Percentiles rank a stretch among this genome's conserved stretches.
Evolutionary conservation across 176 grass and related monocot species (phyloP).

Genomic region (Phoenix roebelenii): DNA sequence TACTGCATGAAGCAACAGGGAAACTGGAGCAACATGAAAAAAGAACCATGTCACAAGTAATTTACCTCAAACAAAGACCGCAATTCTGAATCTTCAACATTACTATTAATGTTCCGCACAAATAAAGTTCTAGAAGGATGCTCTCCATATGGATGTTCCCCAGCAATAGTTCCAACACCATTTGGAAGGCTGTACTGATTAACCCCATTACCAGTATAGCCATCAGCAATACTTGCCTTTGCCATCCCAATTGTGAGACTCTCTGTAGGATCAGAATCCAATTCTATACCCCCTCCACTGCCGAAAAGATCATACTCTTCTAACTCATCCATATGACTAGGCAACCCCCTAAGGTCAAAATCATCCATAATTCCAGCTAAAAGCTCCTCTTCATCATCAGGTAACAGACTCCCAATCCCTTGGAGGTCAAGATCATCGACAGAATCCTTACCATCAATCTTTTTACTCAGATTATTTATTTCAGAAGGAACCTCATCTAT

Average conservation of each 20-base stretch:
- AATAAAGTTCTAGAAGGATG: constrained; percentile 98
- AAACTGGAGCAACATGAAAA: too few species aligned
- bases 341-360: constrained; percentile 25
- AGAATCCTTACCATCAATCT: constrained; percentile 42
- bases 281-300: constrained; percentile 74
- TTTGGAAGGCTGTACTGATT: constrained; percentile 49
- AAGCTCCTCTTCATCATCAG: constrained; percentile 73
- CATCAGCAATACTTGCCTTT: constrained; percentile 48
- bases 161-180: constrained; percentile 51
- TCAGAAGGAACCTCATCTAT: constrained; percentile 36
- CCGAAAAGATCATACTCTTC: constrained; percentile 93
- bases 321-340: constrained; percentile 37
- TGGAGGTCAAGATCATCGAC: constrained; percentile 54
- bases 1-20: too few species aligned
- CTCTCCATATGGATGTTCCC: constrained; percentile 87
- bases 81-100: constrained; percentile 83
- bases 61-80: constrained; percentile 89
- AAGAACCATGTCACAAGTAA: constrained; percentile 1
- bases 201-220: constrained; percentile 42
- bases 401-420: constrained; percentile 43
- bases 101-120: constrained; percentile 97
- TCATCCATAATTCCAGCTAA: constrained; percentile 57
- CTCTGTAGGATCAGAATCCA: constrained; percentile 63
- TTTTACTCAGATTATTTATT: constrained; percentile 23
- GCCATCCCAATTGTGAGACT: constrained; percentile 47